These are phyloP conservation scores for Neltuma alba DNA, from an alignment of 306 rosid genomes.

Conservation along the genomic window DNA sequence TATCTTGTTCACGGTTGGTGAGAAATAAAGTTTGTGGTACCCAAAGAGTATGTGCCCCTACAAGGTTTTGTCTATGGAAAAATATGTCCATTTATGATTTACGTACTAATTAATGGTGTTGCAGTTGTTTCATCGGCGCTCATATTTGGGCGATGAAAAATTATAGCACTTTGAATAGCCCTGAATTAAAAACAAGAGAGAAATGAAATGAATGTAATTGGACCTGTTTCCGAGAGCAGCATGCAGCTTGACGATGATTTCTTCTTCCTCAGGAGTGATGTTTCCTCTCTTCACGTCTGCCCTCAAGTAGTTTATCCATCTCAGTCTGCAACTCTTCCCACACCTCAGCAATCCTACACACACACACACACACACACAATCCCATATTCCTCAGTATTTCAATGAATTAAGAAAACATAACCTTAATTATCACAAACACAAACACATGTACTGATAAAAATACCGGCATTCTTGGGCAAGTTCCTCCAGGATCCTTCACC, in stretches of 20 bases:
- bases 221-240: conserved; percentile 78
- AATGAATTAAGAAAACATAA: background rate
- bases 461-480: conserved; percentile 86
- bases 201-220: background rate
- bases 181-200: background rate
- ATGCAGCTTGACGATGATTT: conserved; percentile 79
- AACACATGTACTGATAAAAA: background rate
- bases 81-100: background rate
- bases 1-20: background rate
- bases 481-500: conserved; percentile 93
- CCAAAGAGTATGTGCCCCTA: background rate
- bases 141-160: background rate
- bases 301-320: conserved; percentile 90
- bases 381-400: background rate
- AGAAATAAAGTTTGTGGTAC: background rate
- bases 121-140: background rate
- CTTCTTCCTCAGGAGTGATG: conserved; percentile 81
- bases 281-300: conserved; percentile 90
- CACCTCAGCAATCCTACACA: conserved; percentile 52
- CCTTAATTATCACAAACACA: background rate
- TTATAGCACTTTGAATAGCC: background rate
- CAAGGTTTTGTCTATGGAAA: background rate
- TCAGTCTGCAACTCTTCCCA: conserved; percentile 88
- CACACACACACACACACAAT: background rate
- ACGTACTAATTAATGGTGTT: background rate